A percentile compares a stretch with the other conserved stretches of the same genome.
These are phyloP conservation scores for Acacia crassicarpa DNA, from an alignment of 306 rosid genomes.

Conservation along the genomic window DNA sequence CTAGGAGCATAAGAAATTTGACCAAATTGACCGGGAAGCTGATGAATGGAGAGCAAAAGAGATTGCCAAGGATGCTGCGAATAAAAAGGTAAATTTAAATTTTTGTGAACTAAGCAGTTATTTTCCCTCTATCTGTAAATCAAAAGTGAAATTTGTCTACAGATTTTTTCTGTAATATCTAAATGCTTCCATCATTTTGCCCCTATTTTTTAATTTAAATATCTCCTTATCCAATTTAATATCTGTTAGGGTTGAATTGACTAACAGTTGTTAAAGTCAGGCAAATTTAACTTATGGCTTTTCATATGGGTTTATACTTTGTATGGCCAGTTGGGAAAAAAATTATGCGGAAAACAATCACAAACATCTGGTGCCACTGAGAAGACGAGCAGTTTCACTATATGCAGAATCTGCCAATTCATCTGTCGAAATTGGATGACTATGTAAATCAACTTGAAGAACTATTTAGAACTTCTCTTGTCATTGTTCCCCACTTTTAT, in stretches of 20 bases:
- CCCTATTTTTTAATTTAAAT: neutral
- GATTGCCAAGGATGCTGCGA: constrained; percentile 80
- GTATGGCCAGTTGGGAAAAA: neutral
- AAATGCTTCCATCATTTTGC: neutral
- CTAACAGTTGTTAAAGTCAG: neutral
- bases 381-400: constrained; percentile 1
- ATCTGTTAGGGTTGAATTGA: neutral
- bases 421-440: constrained; percentile 13
- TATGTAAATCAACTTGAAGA: neutral
- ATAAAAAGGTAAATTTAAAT: constrained; percentile 61
- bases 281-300: neutral
- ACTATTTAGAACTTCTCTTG: neutral
- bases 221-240: neutral
- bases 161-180: neutral
- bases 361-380: neutral
- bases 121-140: neutral
- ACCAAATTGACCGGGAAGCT: constrained; percentile 71
- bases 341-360: neutral
- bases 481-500: neutral
- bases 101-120: neutral
- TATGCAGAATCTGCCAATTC: neutral
- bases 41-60: constrained; percentile 93
- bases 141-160: neutral
- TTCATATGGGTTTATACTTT: neutral
- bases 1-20: constrained; percentile 61